Conservation (phyloP, 805 yeast species). For the Kregervanrija fluxuum region DNA sequence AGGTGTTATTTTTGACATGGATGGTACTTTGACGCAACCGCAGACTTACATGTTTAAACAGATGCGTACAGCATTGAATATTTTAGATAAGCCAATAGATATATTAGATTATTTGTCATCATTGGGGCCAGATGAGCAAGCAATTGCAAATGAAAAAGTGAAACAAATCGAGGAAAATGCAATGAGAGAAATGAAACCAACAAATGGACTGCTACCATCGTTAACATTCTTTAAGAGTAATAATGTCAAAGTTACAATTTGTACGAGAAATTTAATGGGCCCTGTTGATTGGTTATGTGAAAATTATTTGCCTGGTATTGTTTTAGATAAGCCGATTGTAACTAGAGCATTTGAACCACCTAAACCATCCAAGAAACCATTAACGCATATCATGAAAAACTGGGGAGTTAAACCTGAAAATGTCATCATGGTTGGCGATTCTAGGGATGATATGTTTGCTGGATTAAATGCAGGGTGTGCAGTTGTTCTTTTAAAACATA, state of each 20-base stretch:
- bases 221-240: slow-evolving; percentile 25
- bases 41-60: slow-evolving; percentile 40
- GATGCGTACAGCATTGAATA: slow-evolving; percentile 55
- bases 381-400: slow-evolving; percentile 43
- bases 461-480: slow-evolving; percentile 59
- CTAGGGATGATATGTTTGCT: slow-evolving; percentile 59
- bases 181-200: slow-evolving; percentile 50
- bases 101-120: slow-evolving; percentile 42
- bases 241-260: slow-evolving; percentile 43
- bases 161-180: slow-evolving; percentile 52
- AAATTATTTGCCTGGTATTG: slow-evolving; percentile 31
- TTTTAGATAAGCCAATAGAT: slow-evolving; percentile 37
- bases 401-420: slow-evolving; percentile 42
- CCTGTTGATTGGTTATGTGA: slow-evolving; percentile 49
- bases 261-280: slow-evolving; percentile 49
- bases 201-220: slow-evolving; percentile 37
- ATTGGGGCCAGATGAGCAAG: slow-evolving; percentile 29
- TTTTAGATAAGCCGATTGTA: slow-evolving; percentile 42
- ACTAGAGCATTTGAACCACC: slow-evolving; percentile 64
- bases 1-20: slow-evolving; percentile 72
- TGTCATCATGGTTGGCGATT: slow-evolving; percentile 68
- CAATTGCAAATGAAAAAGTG: slow-evolving; percentile 39
- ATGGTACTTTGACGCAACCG: slow-evolving; percentile 66
- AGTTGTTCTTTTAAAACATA: slow-evolving; percentile 46
- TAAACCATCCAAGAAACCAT: slow-evolving; percentile 61